Evolutionary conservation across 352 stramenopile genomes (phyloP), one percentile per base, ranked within the genome.

Genomic region (Globisporangium acanthophoron): DNA sequence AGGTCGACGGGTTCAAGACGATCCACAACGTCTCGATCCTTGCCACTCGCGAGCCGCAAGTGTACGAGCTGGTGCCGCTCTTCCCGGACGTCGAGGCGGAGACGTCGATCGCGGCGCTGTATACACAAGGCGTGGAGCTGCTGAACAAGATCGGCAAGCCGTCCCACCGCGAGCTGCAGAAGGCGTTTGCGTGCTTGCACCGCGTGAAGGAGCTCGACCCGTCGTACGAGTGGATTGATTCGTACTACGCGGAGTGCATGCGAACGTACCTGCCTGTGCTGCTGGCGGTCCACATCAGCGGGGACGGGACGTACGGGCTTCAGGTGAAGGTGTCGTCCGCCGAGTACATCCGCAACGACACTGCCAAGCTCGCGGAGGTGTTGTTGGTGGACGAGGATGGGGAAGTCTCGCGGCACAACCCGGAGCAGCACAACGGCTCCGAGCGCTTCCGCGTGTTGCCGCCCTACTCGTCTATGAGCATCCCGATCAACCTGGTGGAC

Each of bases 161-260:
- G 9, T 74, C 71, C 11, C 69, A 58, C 1, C 56, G 68, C 29
- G 83, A 94, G 40, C 56, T 96, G 7, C 74, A 90, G 33, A 84
- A 71, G 41, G 80, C 85, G n/a, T 92, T 80, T 49, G 80, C 83
- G 47, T 91, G 85, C 53, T 65, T 96, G 52, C 74, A 72, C 46
- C 78, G 80, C 18, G 81, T 93, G 43, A 82, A 73, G 39, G 69
- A 85, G 13, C 59, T 90, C 24, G 74, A 94, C 52, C 75, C 79
- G 21, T 75, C 76, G 31, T 92, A 92, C 52, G 85, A 93, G 56
- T 94, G 86, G 86, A 87, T 93, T 41, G 77, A 91, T 54, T 91
- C 79, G 46, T 96, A 93, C 49, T 87, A 92, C 47, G 57, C 57
- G 0, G 73, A 89, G 48, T 90, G 82, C 51, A 64, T 78, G 58